Evolutionary conservation across 345 rosid species (phyloP), one percentile per base, ranked within the genome.

Genomic region (Eucalyptus tenuipes): DNA sequence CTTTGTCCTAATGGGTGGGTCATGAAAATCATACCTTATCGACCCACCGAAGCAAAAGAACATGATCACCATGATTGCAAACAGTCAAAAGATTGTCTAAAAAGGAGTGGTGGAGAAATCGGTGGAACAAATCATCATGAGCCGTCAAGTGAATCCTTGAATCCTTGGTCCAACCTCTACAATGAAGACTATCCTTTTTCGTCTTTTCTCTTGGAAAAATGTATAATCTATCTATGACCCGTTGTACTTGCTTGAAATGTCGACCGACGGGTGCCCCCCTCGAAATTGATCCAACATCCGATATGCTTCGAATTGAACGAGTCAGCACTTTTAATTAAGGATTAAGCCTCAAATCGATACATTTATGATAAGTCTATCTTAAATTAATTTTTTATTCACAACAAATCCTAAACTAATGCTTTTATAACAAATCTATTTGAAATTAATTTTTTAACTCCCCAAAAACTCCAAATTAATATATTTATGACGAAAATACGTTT

Each of bases 271-370:
- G 22, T 6, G 40, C 5, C 40, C 33, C 8, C 3, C 61, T 31
- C 22, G 0, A 66, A 66, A 66, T 64, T 31, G 37, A 64, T 64
- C 9, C 17, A 4, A 61, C 16, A 14, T 0, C 2, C 2, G 0
- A n/a, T n/a, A n/a, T n/a, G 0, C 40, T n/a, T 31, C 0, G 20
- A 66, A 66, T 31, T 16, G 1, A 66, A 66, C 4, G 3, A 24
- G 61, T 55, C 61, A 0, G 1, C 29, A 55, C 61, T 24, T 24
- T 22, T 24, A 55, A 4, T 20, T 17, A 17, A 17, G 53, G 2
- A 7, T 52, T 48, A 48, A 52, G 9, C 24, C 0, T 52, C 9
- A 0, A 18, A 52, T 52, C 0, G 4, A 52, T 52, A 52, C 0
- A 52, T 52, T 52, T 52, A 3, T 7, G 2, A 7, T 52, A 52